Conservation (phyloP, 1,284 basidiomycete species). For the Somion occarium region DNA sequence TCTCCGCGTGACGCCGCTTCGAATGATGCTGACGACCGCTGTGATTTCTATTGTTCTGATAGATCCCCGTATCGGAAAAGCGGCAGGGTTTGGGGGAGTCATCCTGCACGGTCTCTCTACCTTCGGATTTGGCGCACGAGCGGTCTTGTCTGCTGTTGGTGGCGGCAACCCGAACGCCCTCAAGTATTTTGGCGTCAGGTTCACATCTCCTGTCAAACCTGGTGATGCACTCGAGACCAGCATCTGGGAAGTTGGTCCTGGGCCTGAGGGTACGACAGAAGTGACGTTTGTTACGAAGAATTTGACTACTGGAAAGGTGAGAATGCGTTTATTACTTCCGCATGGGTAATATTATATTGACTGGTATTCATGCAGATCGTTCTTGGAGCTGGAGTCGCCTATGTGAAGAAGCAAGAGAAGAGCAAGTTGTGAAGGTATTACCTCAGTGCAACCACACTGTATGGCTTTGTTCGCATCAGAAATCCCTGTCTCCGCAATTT, state of each 20-base stretch:
- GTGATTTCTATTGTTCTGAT: background rate
- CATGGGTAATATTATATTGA: background rate
- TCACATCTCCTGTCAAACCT: conserved; percentile 77
- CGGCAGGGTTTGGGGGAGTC: conserved; percentile 71
- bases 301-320: conserved; percentile 62
- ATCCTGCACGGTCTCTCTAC: conserved; percentile 81
- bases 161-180: conserved; percentile 56
- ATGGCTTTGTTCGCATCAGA: background rate
- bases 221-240: conserved; percentile 75
- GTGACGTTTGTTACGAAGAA: conserved; percentile 72
- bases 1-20: background rate
- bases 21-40: background rate
- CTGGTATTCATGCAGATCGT: conserved; percentile 32
- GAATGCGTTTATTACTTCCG: conserved; percentile 12
- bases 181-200: conserved; percentile 64
- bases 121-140: conserved; percentile 75
- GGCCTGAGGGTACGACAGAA: conserved; percentile 62
- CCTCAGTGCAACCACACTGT: background rate
- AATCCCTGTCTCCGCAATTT: background rate
- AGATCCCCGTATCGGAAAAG: conserved; percentile 71
- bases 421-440: conserved; percentile 41
- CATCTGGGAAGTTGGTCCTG: conserved; percentile 71
- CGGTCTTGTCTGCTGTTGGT: conserved; percentile 58
- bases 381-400: conserved; percentile 56
- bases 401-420: conserved; percentile 47